A percentile compares a stretch with the other conserved stretches of the same genome.
Evolutionary conservation across 164 flowering plant species (phyloP).

Genomic region (Tetracentron sinense): DNA sequence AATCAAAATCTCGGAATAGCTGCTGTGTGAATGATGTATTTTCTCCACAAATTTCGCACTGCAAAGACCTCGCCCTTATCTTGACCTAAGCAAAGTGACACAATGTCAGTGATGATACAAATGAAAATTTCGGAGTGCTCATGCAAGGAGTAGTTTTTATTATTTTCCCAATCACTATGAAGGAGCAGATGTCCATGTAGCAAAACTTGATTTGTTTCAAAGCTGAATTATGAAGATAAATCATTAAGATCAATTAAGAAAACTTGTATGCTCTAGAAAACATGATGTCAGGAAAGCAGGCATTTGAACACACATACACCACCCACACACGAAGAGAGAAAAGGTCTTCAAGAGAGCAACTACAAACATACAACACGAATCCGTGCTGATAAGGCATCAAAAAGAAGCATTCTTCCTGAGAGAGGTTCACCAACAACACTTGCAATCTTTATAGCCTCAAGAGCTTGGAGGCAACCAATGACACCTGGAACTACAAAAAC

Average conservation of each 20-base stretch:
- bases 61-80: constrained; percentile 69
- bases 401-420: constrained; percentile 83
- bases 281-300: background rate
- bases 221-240: no score
- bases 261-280: background rate
- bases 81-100: constrained; percentile 53
- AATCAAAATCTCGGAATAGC: constrained; percentile 67
- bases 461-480: constrained; percentile 95
- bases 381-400: constrained; percentile 81
- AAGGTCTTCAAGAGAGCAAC: background rate
- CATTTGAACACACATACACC: background rate
- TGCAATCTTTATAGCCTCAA: constrained; percentile 92
- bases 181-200: no score
- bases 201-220: no score
- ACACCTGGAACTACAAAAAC: constrained; percentile 78
- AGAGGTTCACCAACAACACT: constrained; percentile 87
- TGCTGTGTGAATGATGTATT: constrained; percentile 41
- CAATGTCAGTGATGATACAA: background rate
- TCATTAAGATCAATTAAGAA: no score
- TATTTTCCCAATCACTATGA: no score
- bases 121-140: no score
- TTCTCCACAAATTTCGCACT: constrained; percentile 87
- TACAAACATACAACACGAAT: constrained; percentile 68
- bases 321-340: no score
- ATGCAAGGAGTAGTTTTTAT: no score